These are phyloP conservation scores for Sphagnum magellanicum DNA, from an alignment of 228 moss, liverwort and hornwort species.

Conservation along the genomic window DNA sequence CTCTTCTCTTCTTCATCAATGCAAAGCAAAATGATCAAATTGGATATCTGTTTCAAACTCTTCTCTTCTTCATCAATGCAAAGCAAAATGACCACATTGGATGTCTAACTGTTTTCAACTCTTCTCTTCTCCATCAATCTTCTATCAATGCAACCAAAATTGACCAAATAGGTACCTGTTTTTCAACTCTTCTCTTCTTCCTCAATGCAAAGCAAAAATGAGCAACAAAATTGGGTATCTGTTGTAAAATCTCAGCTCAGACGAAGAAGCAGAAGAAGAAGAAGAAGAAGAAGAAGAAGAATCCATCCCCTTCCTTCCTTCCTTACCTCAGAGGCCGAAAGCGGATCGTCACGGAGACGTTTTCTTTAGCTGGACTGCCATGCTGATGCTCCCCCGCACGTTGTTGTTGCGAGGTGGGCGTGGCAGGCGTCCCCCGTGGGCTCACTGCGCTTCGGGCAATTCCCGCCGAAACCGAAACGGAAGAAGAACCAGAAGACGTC, in stretches of 20 bases:
- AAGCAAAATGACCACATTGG: no score
- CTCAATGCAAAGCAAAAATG: no score
- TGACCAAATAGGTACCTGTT: background rate
- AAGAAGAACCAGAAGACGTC: slow-evolving; percentile 22
- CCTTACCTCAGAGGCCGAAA: slow-evolving; percentile 95
- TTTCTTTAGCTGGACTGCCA: slow-evolving; percentile 76
- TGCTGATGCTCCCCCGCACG: slow-evolving; percentile 36
- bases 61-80: no score
- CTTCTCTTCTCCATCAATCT: background rate
- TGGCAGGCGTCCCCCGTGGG: slow-evolving; percentile 19
- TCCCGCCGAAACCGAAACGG: background rate
- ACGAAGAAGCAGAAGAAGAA: no score
- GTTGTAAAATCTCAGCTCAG: no score
- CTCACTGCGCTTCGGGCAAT: slow-evolving; percentile 37
- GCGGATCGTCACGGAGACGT: slow-evolving; percentile 84
- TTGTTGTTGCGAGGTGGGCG: slow-evolving; percentile 60
- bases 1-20: background rate
- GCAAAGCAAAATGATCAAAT: background rate
- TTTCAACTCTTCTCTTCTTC: background rate
- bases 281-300: background rate
- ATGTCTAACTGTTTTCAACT: no score
- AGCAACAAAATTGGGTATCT: no score
- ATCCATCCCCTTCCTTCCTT: background rate
- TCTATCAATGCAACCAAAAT: background rate
- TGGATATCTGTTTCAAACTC: no score